Base-by-base conservation (phyloP, 768 basidiomycete genomes). In the Kwoniella europaea region DNA sequence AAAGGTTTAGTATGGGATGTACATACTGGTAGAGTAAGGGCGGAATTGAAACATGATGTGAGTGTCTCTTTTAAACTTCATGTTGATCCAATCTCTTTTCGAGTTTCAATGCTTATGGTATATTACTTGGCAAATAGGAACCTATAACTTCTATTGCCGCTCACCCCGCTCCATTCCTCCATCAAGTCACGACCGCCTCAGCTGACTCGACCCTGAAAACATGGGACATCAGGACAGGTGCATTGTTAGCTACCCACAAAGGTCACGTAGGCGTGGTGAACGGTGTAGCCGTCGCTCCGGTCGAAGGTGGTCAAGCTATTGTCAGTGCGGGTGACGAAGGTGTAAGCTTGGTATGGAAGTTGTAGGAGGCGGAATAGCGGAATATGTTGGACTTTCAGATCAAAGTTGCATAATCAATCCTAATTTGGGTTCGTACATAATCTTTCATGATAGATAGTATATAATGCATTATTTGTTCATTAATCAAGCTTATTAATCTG, bases 1-100 rank as follows among this genome's bases (percentile, higher is more conserved):
- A 95, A 93, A 80, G 91, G 90, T 18, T 93, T 92, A 76, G 90
- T 98, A 43, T 99, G 96, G 94, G 97, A 99, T 84, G 86, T 95
- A 54, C 87, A 87, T 61, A 95, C 93, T 27, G 92, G 92, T 87
- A 87, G 91, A 71, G 82, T 94, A 63, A 88, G 97, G 67, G 87
- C 90, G 18, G 94, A 92, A 15, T 85, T 97, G 6, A 86, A 90
- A 72, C 95, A 98, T 78, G 86, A 90, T 83, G 95, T 95, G 71
- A 63, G 88, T 85, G 18, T 35, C 9, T 35, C 35, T 35, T 35
- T 9, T 35, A 6, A 6, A 35, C 7, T 35, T 7, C 35, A 35
- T 35, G 35, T 7, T 7, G 6, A 35, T 7, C 7, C 35, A 35
- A 35, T 35, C 1, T 35, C 6, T 35, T 35, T 35, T 35, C 35